phyloP scores from a whole-genome alignment of 441 rosid genomes.

The Populus hybrid region DNA sequence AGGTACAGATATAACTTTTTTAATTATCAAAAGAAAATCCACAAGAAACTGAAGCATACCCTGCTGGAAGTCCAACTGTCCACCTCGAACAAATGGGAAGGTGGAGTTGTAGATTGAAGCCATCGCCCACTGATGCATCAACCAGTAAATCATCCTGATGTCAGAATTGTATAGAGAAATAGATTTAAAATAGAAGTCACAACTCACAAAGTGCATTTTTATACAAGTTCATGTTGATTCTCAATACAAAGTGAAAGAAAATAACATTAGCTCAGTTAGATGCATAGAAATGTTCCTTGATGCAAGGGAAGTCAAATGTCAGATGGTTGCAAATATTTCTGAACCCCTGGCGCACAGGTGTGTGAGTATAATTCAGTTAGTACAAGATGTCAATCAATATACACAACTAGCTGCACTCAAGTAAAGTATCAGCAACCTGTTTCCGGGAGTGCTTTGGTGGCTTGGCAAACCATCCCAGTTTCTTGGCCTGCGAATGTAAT shows the following conservation, averaged over 20 bases:
- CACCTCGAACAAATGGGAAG: conserved; percentile 59
- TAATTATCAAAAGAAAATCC: neutral
- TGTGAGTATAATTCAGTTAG: neutral
- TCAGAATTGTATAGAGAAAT: conserved; percentile 63
- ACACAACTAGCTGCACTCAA: neutral
- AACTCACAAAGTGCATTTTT: conserved; percentile 12
- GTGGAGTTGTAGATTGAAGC: conserved; percentile 62
- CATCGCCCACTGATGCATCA: conserved; percentile 96
- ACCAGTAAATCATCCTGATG: conserved; percentile 84
- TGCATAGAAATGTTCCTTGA: neutral
- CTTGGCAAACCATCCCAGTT: conserved; percentile 74
- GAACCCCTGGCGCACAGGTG: neutral
- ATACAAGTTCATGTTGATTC: conserved; percentile 5
- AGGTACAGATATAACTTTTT: neutral
- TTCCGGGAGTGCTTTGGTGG: conserved; percentile 73
- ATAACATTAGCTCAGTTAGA: neutral
- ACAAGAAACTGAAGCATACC: conserved; percentile 38
- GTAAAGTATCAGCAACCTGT: conserved; percentile 55
- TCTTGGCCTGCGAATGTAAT: conserved; percentile 77
- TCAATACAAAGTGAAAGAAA: conserved; percentile 12
- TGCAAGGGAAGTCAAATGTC: conserved; percentile 3
- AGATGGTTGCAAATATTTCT: neutral
- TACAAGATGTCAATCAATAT: neutral
- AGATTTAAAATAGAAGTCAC: conserved; percentile 38
- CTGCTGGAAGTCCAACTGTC: conserved; percentile 82